Evolutionary conservation across 2,329 filamentous ascomycete species (phyloP), one percentile per base, ranked within the genome.

Genomic region (Exophiala aquamarina): DNA sequence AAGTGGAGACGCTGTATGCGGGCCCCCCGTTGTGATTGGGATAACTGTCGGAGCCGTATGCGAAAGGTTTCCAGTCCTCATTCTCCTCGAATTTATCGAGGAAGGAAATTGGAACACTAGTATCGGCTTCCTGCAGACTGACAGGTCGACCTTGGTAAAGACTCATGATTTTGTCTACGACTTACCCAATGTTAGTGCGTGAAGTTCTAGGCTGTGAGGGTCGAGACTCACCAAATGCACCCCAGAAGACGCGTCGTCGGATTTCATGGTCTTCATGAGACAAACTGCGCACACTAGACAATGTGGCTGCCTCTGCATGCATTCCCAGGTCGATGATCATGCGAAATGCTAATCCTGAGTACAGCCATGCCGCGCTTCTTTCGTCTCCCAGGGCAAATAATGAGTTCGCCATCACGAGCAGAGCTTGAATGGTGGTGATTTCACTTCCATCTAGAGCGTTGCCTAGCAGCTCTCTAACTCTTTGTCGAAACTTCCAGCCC

Each of bases 321-420:
- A 81, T 72, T 0, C 76, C 73, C 4, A 82, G 59, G 55, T 82
- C 79, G 41, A 75, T 71, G 19, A 81, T 64, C 63, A 82, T 74
- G 8, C 76, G 70, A 47, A 81, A 78, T 0, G 79, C 78, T 52
- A 77, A 70, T 1, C 78, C 79, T 41, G 75, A 71, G 49, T 82
- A 82, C 3, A 81, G 55, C 79, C 79, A 83, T 37, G 78, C 74
- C 3, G 70, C 69, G 49, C 75, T 78, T 23, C 71, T 64, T 53
- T 79, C 72, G 41, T 75, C 72, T 13, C 73, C 69, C 2, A 73
- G 61, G 75, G 2, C 78, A 74, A 4, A 70, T 69, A 47, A 74
- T 78, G 21, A 71, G 64, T 53, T 79, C 71, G 40, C 74, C 72
- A n/a, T 72, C 68, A 81, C 73, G 3, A 73, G 69, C 44, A 74